Evolutionary conservation across 352 stramenopile genomes (phyloP).

Genomic region (Ophiocytium majus): DNA sequence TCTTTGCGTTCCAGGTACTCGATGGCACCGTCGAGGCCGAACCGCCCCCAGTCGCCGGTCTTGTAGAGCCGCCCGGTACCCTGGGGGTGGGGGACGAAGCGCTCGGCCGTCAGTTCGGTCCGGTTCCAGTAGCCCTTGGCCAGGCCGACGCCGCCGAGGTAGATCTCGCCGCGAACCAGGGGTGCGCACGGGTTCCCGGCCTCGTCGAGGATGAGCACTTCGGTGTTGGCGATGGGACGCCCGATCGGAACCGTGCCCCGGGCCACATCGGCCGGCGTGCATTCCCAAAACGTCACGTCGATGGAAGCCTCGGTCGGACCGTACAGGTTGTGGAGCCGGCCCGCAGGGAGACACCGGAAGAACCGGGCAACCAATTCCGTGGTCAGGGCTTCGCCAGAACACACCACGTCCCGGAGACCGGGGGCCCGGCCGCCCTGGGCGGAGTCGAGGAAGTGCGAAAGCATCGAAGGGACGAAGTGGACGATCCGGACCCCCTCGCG

Average conservation of each 20-base stretch:
- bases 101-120: not conserved
- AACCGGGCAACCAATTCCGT: too few species aligned
- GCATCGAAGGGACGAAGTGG: not conserved
- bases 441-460: not conserved
- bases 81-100: not conserved
- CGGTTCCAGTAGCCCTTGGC: not conserved
- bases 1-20: not conserved
- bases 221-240: not conserved
- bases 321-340: not conserved
- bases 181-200: not conserved
- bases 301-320: not conserved
- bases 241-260: slow-evolving; percentile 9
- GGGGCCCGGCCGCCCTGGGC: too few species aligned
- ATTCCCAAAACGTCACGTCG: not conserved
- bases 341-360: too few species aligned
- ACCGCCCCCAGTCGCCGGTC: not conserved
- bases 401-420: too few species aligned
- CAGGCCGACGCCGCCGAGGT: not conserved
- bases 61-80: not conserved
- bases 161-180: not conserved
- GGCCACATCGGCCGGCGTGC: not conserved
- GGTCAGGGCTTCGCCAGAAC: too few species aligned
- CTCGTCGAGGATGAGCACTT: not conserved
- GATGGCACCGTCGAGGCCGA: not conserved
- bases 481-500: not conserved